These are phyloP conservation scores for Fusarium zealandicum DNA, from an alignment of 2,329 filamentous ascomycete species.

Conservation along the genomic window DNA sequence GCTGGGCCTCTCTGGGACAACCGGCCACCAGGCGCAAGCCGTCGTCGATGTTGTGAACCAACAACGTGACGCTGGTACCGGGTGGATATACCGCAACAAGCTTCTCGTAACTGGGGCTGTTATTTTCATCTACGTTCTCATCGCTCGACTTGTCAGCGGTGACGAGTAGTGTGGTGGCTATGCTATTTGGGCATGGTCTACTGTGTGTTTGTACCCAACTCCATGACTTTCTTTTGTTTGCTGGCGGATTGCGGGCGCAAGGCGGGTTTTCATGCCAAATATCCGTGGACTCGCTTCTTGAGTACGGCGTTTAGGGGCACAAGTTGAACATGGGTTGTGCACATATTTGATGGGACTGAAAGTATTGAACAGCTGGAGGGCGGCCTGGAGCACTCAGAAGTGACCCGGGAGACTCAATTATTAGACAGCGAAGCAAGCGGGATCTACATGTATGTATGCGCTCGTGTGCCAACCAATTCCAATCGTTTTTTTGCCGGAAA, in stretches of 20 bases:
- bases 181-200: not conserved
- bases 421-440: constrained; percentile 2
- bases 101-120: constrained; percentile 72
- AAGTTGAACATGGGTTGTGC: constrained; percentile 20
- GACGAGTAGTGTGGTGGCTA: constrained; percentile 37
- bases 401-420: constrained; percentile 19
- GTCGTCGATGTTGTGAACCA: constrained; percentile 79
- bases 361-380: constrained; percentile 2
- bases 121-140: constrained; percentile 83
- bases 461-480: too few species aligned
- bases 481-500: too few species aligned
- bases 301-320: constrained; percentile 37
- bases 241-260: constrained; percentile 26
- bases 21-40: constrained; percentile 70
- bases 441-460: too few species aligned
- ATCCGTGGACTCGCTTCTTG: constrained; percentile 36
- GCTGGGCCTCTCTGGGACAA: constrained; percentile 65
- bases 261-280: constrained; percentile 30
- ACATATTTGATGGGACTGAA: constrained; percentile 14
- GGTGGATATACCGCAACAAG: constrained; percentile 84
- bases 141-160: constrained; percentile 75
- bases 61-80: constrained; percentile 79
- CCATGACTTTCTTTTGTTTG: constrained; percentile 21
- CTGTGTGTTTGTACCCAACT: constrained; percentile 11
- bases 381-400: constrained; percentile 12